Evolutionary conservation across 163 green algal species (phyloP).

Genomic region (Picocystis sp.): DNA sequence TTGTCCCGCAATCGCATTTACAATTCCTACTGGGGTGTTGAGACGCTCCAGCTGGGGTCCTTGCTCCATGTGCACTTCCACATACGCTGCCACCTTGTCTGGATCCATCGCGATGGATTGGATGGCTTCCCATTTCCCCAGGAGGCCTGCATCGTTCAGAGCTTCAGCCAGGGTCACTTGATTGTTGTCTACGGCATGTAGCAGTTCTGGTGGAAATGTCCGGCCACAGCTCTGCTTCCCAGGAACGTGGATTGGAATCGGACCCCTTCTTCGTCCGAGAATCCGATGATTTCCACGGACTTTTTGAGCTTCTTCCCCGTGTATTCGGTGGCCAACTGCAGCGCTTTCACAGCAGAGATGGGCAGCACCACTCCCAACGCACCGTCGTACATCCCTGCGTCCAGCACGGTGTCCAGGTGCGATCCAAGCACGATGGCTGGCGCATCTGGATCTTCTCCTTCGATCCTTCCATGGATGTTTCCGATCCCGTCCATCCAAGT

Average conservation of each 20-base stretch:
- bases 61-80: constrained; percentile 90
- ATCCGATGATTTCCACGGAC: constrained; percentile 61
- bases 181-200: constrained; percentile 27
- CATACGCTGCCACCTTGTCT: constrained; percentile 27
- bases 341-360: constrained; percentile 63
- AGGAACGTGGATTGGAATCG: constrained; percentile 81
- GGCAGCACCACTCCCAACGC: constrained; percentile 60
- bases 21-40: constrained; percentile 41
- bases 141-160: constrained; percentile 11
- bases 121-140: constrained; percentile 3
- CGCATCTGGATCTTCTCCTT: constrained; percentile 8
- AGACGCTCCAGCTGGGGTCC: constrained; percentile 56
- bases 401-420: constrained; percentile 85
- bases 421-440: constrained; percentile 51
- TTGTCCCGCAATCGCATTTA: constrained; percentile 71
- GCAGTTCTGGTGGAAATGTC: constrained; percentile 19
- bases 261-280: constrained; percentile 81
- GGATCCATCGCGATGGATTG: constrained; percentile 1
- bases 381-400: constrained; percentile 76
- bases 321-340: constrained; percentile 11
- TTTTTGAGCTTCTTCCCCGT: constrained; percentile 6
- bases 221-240: constrained; percentile 51
- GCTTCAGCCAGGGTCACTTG: constrained; percentile 33
- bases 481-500: constrained; percentile 51
- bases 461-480: constrained; percentile 62